phyloP scores from a whole-genome alignment of 2,329 filamentous ascomycete genomes.

The Neofusicoccum parvum region DNA sequence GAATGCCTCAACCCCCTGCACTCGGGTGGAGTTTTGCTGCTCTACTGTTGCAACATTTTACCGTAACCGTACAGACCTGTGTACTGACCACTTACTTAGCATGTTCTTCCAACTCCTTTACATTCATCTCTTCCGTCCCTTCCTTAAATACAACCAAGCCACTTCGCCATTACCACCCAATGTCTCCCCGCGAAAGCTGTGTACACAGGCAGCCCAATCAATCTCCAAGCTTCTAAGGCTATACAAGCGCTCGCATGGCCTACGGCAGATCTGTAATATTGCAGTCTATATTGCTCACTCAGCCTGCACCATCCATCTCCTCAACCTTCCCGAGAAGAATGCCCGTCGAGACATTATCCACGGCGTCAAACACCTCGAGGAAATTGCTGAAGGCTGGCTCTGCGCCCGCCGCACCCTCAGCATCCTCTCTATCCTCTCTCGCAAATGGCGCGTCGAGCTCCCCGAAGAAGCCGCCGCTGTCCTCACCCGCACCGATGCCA shows the following conservation, averaged over 20 bases:
- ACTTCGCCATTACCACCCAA: conserved; percentile 82
- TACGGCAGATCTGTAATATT: conserved; percentile 94
- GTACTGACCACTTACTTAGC: conserved; percentile 52
- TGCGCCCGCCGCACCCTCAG: conserved; percentile 82
- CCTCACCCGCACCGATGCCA: conserved; percentile 75
- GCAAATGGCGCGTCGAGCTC: conserved; percentile 87
- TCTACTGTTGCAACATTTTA: neutral
- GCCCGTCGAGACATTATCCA: conserved; percentile 87
- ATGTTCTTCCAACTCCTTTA: conserved; percentile 98
- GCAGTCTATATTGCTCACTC: conserved; percentile 95
- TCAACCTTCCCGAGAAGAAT: conserved; percentile 91
- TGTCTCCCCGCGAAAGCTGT: conserved; percentile 87
- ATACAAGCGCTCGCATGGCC: conserved; percentile 88
- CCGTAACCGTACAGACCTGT: neutral
- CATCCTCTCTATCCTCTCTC: conserved; percentile 80
- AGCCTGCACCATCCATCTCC: conserved; percentile 89
- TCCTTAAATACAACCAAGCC: conserved; percentile 82
- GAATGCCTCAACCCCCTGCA: too few species aligned
- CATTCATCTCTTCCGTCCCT: conserved; percentile 93
- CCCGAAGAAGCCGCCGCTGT: conserved; percentile 80
- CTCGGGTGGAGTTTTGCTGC: neutral
- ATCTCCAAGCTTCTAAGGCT: conserved; percentile 94
- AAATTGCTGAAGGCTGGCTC: conserved; percentile 93
- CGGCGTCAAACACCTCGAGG: conserved; percentile 87
- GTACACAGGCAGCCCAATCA: conserved; percentile 82